A percentile compares a stretch with the other conserved stretches of the same genome.
Evolutionary conservation across 2,329 filamentous ascomycete genomes (phyloP).

Genomic region (Passalora sequoiae): DNA sequence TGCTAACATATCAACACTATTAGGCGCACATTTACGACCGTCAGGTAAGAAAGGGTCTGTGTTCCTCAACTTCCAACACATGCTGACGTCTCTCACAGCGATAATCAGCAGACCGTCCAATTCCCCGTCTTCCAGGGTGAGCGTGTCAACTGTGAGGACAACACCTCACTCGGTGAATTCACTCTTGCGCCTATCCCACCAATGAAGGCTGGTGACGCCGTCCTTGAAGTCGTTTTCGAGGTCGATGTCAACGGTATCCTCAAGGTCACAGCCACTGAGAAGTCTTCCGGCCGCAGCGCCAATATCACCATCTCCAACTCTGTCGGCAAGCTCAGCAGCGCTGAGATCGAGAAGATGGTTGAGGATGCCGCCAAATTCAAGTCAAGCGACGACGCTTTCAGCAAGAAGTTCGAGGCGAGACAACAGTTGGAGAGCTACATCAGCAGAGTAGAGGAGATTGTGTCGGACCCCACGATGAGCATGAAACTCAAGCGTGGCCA

Average conservation of each 20-base stretch:
- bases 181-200: slow-evolving; percentile 69
- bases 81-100: not conserved
- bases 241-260: slow-evolving; percentile 97
- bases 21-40: slow-evolving; percentile 72
- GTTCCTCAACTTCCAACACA: no score
- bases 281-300: slow-evolving; percentile 93
- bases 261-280: slow-evolving; percentile 93
- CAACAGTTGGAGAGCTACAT: slow-evolving; percentile 99
- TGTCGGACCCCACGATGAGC: slow-evolving; percentile 91
- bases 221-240: slow-evolving; percentile 97
- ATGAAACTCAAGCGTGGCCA: slow-evolving; percentile 98
- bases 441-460: slow-evolving; percentile 95
- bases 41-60: no score
- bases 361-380: slow-evolving; percentile 98
- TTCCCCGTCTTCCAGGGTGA: slow-evolving; percentile 84
- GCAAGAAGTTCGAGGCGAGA: slow-evolving; percentile 98
- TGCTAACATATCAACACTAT: slow-evolving; percentile 4
- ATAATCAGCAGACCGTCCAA: slow-evolving; percentile 72
- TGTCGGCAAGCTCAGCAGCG: slow-evolving; percentile 91
- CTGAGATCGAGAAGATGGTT: slow-evolving; percentile 98
- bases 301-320: slow-evolving; percentile 99
- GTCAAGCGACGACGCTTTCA: slow-evolving; percentile 94
- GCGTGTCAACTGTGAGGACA: slow-evolving; percentile 96
- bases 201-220: slow-evolving; percentile 90
- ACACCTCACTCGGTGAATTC: slow-evolving; percentile 96